Evolutionary conservation across 2,329 filamentous ascomycete genomes (phyloP), one percentile per base, ranked within the genome.

Genomic region (Davidsoniella australis): DNA sequence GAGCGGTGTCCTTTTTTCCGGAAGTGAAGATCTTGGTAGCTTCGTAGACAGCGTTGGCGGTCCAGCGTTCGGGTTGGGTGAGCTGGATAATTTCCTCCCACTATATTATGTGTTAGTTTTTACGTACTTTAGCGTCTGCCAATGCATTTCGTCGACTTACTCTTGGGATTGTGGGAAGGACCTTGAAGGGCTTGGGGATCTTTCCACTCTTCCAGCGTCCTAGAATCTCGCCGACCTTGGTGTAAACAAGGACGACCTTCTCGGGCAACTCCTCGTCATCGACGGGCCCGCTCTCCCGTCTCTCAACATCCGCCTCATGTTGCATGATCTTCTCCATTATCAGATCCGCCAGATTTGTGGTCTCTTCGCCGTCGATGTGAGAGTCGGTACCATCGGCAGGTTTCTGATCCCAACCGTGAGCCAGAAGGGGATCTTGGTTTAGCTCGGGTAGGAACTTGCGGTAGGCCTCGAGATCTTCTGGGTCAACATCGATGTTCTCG

Each of bases 151-250:
- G 6, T 10, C 5, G 7, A 50, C 51, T 50, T 48, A 53, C 51
- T 50, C 51, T 64, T 6, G 87, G 87, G 12, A 96, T 77, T 0
- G 87, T 88, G 2, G 91, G 91, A 7, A 98, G 74, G 55, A 96
- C 87, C 66, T 96, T 96, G 73, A 98, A 94, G 0, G 89, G 89
- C 65, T 98, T 98, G 17, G 91, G 91, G 29, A 98, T 73, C 56
- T 89, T 53, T 20, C 51, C 51, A 26, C 47, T 50, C 48, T 53
- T 53, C 51, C 51, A 53, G 24, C 51, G 47, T 40, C 48, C 33
- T 33, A 53, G 48, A 42, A 53, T 50, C 48, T 53, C 51, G 41
- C 51, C 51, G 23, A 53, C 47, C 78, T 94, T 93, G 54, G 83
- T 82, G 63, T 93, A 96, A 14, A 94, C 89, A 61, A 96, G 89